Evolutionary conservation across 768 basidiomycete species (phyloP).

Genomic region (Xanthoconium stramineum): DNA sequence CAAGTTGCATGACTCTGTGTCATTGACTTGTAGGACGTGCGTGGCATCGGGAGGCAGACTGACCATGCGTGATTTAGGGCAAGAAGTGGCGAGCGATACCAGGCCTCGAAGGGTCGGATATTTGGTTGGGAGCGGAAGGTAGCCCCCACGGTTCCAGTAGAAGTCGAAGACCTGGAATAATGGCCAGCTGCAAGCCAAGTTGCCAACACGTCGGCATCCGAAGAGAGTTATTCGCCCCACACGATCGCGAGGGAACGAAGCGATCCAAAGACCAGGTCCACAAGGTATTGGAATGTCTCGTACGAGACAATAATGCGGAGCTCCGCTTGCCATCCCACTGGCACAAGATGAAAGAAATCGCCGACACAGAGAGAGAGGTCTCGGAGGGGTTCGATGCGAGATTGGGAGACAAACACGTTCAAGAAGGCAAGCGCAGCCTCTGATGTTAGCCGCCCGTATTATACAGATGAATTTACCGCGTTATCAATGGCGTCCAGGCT

Average conservation of each 20-base stretch:
- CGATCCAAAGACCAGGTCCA: too few species aligned
- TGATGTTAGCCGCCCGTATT: not conserved
- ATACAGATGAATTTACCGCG: not conserved
- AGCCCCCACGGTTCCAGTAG: conserved; percentile 4
- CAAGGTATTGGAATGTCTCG: conserved; percentile 1
- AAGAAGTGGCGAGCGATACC: conserved; percentile 1
- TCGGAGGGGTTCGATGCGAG: not conserved
- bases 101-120: conserved; percentile 8
- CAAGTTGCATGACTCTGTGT: not conserved
- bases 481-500: not conserved
- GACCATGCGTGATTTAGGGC: not conserved
- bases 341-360: too few species aligned
- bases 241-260: too few species aligned
- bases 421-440: too few species aligned
- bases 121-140: conserved; percentile 6
- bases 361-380: not conserved
- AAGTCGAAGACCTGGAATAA: not conserved
- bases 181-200: conserved; percentile 9
- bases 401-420: too few species aligned
- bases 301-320: not conserved
- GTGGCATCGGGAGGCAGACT: conserved; percentile 11
- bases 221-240: not conserved
- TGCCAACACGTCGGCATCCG: too few species aligned
- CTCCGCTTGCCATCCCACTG: too few species aligned
- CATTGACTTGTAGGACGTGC: conserved; percentile 4